Evolutionary conservation across 108 stramenopile species (phyloP).

Genomic region (Poteriospumella lacustris): DNA sequence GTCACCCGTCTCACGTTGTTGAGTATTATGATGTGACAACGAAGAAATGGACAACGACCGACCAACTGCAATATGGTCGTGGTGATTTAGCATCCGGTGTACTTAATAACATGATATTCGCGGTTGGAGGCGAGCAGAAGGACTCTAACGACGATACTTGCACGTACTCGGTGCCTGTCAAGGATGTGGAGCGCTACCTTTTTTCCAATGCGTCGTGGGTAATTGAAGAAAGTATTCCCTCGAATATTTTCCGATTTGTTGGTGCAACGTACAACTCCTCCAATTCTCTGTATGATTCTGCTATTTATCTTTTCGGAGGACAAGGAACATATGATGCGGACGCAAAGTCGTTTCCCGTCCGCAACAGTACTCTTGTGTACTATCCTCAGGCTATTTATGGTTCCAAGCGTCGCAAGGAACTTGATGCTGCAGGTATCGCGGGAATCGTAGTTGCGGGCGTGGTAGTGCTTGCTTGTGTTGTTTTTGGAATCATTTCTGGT

Average conservation of each 20-base stretch:
- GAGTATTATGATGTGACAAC: neutral
- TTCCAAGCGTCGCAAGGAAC: neutral
- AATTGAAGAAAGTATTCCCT: neutral
- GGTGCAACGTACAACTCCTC: neutral
- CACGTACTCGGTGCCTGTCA: neutral
- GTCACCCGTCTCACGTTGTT: neutral
- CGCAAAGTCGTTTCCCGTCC: neutral
- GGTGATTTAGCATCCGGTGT: neutral
- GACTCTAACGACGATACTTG: neutral
- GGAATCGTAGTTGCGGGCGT: slow-evolving; percentile 11
- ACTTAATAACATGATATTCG: neutral
- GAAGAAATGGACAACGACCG: neutral
- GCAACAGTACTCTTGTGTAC: neutral
- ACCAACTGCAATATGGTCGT: neutral
- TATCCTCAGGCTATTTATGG: neutral
- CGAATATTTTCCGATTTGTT: neutral
- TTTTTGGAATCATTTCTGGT: neutral
- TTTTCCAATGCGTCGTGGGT: neutral
- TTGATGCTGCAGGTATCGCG: neutral
- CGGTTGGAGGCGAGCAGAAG: neutral
- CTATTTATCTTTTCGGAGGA: neutral
- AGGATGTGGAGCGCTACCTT: neutral
- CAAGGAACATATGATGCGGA: neutral
- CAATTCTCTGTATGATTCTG: neutral
- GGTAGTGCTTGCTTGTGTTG: neutral